Evolutionary conservation across 2,329 filamentous ascomycete genomes (phyloP), one percentile per base, ranked within the genome.

Genomic region (Rutstroemia sp.): DNA sequence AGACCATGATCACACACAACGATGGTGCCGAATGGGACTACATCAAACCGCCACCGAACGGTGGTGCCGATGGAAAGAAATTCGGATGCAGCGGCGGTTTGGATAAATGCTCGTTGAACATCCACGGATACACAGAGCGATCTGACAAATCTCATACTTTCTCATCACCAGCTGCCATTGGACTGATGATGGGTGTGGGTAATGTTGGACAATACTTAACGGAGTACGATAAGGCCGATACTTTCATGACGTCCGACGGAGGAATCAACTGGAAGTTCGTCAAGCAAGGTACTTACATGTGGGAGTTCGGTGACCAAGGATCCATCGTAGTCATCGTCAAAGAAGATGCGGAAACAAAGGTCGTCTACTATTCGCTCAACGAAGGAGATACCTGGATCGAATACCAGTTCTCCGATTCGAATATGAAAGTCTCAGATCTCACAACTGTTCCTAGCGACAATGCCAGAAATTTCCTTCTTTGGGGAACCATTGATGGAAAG

Each of bases 51-150:
- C 92, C 91, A 0, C 67, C 72, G 39, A 23, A 23, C 23, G 81
- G 83, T 63, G 85, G 92, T 64, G 76, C 80, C 0, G 83, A 94
- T 30, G 84, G 82, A 63, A 88, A 92, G 64, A 70, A 76, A 2
- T 95, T 87, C 67, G 71, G 75, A 12, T 97, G 94, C 74, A 78
- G 75, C 50, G 78, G 78, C 58, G 73, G 73, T 23, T 81, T 84
- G 16, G 77, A 83, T 19, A 80, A 85, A 55, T 99, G 95, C 70
- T 87, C 89, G 3, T 78, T 99, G 56, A 91, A 99, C 71, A 78
- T 99, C 39, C 95, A 99, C 70, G 89, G 92, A 56, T 99, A 95
- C 73, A 97, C 95, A 0, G 94, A 99, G 72, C 84, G 94, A 60
- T 75, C 75, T 34, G 89, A 97, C 69, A 86, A 85, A 65, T 77